These are phyloP conservation scores for Yamadazyma diddensiae DNA, from an alignment of 1,139 yeast genomes.

Conservation along the genomic window DNA sequence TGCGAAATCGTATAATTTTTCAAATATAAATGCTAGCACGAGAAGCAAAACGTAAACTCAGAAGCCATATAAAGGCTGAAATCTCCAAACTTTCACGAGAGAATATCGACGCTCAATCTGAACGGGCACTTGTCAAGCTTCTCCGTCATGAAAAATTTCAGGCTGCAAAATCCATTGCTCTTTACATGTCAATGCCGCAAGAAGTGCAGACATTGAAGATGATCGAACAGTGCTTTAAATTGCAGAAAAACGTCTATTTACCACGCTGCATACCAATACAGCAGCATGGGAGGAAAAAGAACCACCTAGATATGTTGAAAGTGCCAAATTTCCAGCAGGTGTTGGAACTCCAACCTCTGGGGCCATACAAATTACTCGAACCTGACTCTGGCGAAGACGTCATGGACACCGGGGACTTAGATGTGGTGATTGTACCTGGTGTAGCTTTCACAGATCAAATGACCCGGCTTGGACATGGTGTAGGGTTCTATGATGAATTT, in stretches of 20 bases:
- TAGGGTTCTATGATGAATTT: conserved; percentile 86
- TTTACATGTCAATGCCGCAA: conserved; percentile 66
- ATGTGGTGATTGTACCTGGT: conserved; percentile 79
- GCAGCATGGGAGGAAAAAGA: conserved; percentile 26
- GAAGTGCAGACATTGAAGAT: conserved; percentile 58
- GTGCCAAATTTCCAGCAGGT: conserved; percentile 45
- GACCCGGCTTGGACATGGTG: conserved; percentile 84
- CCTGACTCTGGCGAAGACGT: conserved; percentile 48
- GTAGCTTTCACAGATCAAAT: conserved; percentile 65
- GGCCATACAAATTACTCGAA: conserved; percentile 66
- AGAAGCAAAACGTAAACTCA: conserved; percentile 15
- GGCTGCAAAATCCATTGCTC: conserved; percentile 49
- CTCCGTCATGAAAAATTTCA: conserved; percentile 34
- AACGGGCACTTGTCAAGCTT: conserved; percentile 26
- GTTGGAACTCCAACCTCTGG: conserved; percentile 54
- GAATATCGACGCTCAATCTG: conserved; percentile 19
- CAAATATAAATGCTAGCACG: conserved; percentile 2
- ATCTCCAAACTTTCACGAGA: conserved; percentile 15
- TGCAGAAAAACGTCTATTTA: conserved; percentile 44
- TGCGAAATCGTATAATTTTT: background rate
- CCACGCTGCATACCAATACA: conserved; percentile 43
- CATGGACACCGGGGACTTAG: conserved; percentile 48
- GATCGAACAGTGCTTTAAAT: conserved; percentile 46
- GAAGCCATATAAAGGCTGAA: conserved; percentile 18
- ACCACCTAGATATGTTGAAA: conserved; percentile 58